Percentiles rank a stretch among this genome's conserved stretches.
These are phyloP conservation scores for Cercospora nicotianae DNA, from an alignment of 2,329 filamentous ascomycete species.

Conservation along the genomic window DNA sequence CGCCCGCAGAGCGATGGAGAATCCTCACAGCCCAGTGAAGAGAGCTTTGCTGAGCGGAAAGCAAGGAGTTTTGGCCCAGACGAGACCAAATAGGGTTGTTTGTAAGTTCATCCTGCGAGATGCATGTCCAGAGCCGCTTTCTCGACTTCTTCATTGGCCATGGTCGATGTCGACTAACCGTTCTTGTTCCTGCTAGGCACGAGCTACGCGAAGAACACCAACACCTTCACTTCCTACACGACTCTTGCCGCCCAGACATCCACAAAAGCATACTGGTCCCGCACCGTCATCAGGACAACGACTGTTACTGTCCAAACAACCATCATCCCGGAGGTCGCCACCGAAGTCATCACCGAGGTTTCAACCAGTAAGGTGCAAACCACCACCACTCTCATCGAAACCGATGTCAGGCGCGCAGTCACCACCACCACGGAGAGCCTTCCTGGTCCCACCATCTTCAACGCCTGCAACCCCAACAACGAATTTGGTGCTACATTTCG, in stretches of 20 bases:
- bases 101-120: neutral
- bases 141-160: neutral
- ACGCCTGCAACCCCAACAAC: neutral
- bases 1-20: neutral
- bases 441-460: neutral
- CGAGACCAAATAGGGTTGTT: slow-evolving; percentile 9
- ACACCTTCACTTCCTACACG: slow-evolving; percentile 3
- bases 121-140: neutral
- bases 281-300: neutral
- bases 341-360: neutral
- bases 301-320: neutral
- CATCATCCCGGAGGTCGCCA: neutral
- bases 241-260: neutral
- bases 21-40: neutral
- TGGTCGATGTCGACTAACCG: neutral
- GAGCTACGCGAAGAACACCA: neutral
- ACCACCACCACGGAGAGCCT: neutral
- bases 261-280: slow-evolving; percentile 6
- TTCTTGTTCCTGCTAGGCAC: neutral
- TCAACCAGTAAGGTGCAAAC: neutral
- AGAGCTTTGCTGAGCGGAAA: slow-evolving; percentile 4
- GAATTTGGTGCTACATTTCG: neutral
- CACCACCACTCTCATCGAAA: neutral
- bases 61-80: slow-evolving; percentile 11
- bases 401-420: neutral